Base-by-base conservation (phyloP, 2,329 filamentous ascomycete species). In the Colletotrichum orchidophilum region DNA sequence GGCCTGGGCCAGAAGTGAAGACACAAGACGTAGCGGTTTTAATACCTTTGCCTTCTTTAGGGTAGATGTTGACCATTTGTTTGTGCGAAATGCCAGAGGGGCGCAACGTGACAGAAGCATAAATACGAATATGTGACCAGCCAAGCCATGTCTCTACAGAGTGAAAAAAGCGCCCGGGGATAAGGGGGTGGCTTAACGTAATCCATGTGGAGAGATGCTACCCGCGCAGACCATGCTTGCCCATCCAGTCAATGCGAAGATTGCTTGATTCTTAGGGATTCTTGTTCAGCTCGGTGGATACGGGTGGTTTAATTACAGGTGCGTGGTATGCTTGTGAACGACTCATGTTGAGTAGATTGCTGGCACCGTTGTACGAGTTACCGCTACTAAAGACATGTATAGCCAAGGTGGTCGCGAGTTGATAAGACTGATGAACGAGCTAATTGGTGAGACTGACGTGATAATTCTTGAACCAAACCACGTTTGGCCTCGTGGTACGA, bases 1-100 rank as follows among this genome's bases (percentile, higher is more conserved):
- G 18, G 18, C 39, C 39, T 46, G 18, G 11, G 21, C 6, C 4
- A 46, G 18, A 9, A 46, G 39, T 8, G 39, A 46, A 0, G 39
- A 46, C 0, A 18, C n/a, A 0, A 46, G 7, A n/a, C 39, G 39
- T 15, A n/a, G 39, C 21, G 18, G 18, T 46, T 18, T 46, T 46
- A 8, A 46, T 18, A 2, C 18, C 39, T 7, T 0, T 7, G n/a
- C n/a, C 0, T 3, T 46, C 39, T 46, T 46, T 18, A 0, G 39
- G 4, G 18, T 46, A 46, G 0, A 46, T 46, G 1, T n/a, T 46
- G 18, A 46, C n/a, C 39, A 46, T n/a, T 0, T 46, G 39, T 0
- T 46, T 46, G 18, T 46, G 18, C 39, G n/a, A 8, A 46, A 8
- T 18, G 0, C 18, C 7, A 7, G 18, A 46, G 0, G 39, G 39